Evolutionary conservation across 2,329 filamentous ascomycete species (phyloP), one percentile per base, ranked within the genome.

Genomic region (Penicillium sclerotigenum): DNA sequence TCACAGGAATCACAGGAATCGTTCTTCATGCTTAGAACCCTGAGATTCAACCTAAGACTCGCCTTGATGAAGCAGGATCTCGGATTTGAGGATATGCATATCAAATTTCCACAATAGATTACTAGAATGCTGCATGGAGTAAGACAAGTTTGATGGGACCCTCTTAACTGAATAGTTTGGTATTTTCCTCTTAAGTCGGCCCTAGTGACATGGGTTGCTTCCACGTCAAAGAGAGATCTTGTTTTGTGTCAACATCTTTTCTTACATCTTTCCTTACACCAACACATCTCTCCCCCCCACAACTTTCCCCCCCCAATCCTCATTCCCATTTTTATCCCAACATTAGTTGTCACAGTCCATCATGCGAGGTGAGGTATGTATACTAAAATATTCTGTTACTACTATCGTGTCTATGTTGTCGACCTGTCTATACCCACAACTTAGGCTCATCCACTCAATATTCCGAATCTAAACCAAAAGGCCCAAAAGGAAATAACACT

Each of bases 21-120:
- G 0, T 65, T 61, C 53, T 53, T 71, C 26, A 57, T 66, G 7
- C 52, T 61, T 6, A 65, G 62, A 20, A 62, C 63, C 1, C 50
- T 69, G 1, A 63, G 67, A 2, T 66, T 68, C 51, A 71, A 72
- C 52, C 43, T 71, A 22, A 22, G 68, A 72, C 55, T 67, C 29
- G 58, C 58, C 18, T 58, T 71, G 4, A 60, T 71, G 49, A 59
- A 66, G 36, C 57, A 52, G 1, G 57, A 49, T 37, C 22, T 20
- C 1, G 3, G 14, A 11, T 13, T 33, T 46, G 26, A 18, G 4
- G 20, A 1, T 3, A 20, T 18, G 2, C n/a, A 14, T 31, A 14
- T 29, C 14, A 14, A 13, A 28, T 28, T 5, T 14, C 13, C 18
- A 22, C 22, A 2, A 6, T 11, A n/a, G 5, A 14, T 31, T 9